Evolutionary conservation across 768 basidiomycete genomes (phyloP).

Genomic region (Amylocystis lapponica): DNA sequence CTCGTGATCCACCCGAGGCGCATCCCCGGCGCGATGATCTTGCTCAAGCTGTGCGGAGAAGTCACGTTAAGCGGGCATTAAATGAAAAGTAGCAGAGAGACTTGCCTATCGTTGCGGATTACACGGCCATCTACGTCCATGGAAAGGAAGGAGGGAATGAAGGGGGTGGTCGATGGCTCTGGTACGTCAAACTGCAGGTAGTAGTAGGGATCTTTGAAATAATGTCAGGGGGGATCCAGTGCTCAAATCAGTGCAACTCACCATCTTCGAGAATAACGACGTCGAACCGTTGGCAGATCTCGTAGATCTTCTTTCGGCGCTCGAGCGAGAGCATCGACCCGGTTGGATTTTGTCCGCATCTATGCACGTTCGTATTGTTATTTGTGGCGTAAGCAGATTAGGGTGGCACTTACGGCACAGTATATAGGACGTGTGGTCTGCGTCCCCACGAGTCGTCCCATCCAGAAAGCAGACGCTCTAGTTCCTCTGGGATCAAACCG

Average conservation of each 20-base stretch:
- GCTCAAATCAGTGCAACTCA: not conserved
- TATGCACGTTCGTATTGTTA: constrained; percentile 1
- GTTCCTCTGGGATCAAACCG: constrained; percentile 43
- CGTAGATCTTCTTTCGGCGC: constrained; percentile 42
- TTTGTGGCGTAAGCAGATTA: not conserved
- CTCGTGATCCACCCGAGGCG: constrained; percentile 45
- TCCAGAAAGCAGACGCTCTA: constrained; percentile 35
- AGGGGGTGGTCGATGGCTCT: constrained; percentile 17
- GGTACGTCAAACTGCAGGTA: constrained; percentile 44
- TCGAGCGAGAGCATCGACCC: constrained; percentile 40
- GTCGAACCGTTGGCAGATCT: constrained; percentile 41
- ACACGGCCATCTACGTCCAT: constrained; percentile 14
- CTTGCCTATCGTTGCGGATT: constrained; percentile 12
- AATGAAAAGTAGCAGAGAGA: no score
- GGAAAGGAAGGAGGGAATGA: constrained; percentile 26
- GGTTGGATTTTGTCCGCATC: constrained; percentile 42
- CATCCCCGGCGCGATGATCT: constrained; percentile 47
- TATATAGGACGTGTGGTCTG: constrained; percentile 45
- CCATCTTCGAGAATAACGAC: constrained; percentile 45
- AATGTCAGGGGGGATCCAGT: not conserved
- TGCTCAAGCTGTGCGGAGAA: constrained; percentile 36
- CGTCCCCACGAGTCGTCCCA: constrained; percentile 43
- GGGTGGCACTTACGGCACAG: constrained; percentile 33
- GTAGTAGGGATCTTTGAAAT: constrained; percentile 38
- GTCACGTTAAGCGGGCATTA: no score